Evolutionary conservation across 75 land plant genomes (phyloP), one percentile per base, ranked within the genome.

Genomic region (Cupressus sempervirens): DNA sequence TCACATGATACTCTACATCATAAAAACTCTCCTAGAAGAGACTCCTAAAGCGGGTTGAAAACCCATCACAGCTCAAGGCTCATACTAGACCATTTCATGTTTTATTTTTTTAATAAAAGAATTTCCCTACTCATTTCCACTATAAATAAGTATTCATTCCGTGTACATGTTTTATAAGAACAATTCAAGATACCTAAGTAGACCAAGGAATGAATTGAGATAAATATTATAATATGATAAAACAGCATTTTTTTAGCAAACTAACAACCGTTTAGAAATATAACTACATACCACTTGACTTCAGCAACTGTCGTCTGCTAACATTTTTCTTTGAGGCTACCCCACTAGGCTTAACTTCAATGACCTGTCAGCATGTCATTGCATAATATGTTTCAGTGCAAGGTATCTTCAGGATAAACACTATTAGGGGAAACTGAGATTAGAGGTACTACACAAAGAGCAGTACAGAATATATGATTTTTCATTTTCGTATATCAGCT

Each of bases 261-360:
- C 23, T 4, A 20, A 62, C 23, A 7, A 20, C 0, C 0, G 67
- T 62, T 62, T 62, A 4, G 5, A 62, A 62, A 5, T 62, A 32
- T 15, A 35, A 14, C 18, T 50, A 50, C 90, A 73, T 86, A 97
- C 99, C 97, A 79, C 96, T 95, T 52, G 93, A 95, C 89, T 95
- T 97, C 80, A 97, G 82, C 85, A 97, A 83, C 74, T 93, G 96
- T 80, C 97, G 70, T 81, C 99, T 84, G 85, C 88, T 93, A n/a
- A 97, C 91, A 45, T 89, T 91, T 87, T 89, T 93, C 23, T 89
- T 92, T 13, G 93, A 92, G n/a, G 93, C 85, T 40, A 54, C 62
- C 30, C 99, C 99, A 90, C 88, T 87, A 16, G 94, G 86, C 62
- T 86, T 91, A 50, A 97, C 93, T 88, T 97, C 97, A 41, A 95